Evolutionary conservation across 2,329 filamentous ascomycete species (phyloP).

Genomic region (Lachnellula arida): DNA sequence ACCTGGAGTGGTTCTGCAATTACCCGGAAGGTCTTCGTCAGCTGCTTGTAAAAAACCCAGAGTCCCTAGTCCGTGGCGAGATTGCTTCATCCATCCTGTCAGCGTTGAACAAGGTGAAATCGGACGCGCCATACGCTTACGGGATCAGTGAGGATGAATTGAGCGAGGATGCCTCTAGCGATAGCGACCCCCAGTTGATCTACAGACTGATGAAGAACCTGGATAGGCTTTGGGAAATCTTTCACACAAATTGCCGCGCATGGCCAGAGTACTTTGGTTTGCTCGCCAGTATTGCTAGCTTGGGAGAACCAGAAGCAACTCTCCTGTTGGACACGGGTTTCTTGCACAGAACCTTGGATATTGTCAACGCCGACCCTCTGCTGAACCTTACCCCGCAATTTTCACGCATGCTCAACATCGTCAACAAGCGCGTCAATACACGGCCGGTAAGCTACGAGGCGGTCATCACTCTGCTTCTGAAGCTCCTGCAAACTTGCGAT

Average conservation of each 20-base stretch:
- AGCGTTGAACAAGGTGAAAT: conserved; percentile 50
- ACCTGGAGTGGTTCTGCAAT: conserved; percentile 56
- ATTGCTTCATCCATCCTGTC: conserved; percentile 47
- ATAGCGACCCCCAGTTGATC: conserved; percentile 30
- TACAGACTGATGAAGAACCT: conserved; percentile 42
- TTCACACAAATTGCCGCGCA: conserved; percentile 57
- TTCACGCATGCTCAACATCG: conserved; percentile 46
- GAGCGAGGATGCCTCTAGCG: conserved; percentile 26
- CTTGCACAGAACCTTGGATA: conserved; percentile 42
- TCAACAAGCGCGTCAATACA: conserved; percentile 46
- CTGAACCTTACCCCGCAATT: conserved; percentile 42
- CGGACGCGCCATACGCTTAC: conserved; percentile 44
- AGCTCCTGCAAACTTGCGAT: conserved; percentile 28
- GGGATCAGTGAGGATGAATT: conserved; percentile 30
- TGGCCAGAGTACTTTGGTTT: conserved; percentile 76
- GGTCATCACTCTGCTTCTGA: conserved; percentile 47
- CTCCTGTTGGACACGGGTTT: conserved; percentile 58
- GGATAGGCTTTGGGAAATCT: conserved; percentile 53
- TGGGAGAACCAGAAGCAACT: conserved; percentile 55
- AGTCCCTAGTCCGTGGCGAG: conserved; percentile 50
- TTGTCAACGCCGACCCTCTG: conserved; percentile 29
- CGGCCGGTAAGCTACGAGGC: conserved; percentile 51
- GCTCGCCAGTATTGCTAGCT: conserved; percentile 59
- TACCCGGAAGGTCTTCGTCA: conserved; percentile 57
- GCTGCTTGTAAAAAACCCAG: conserved; percentile 58